Percentiles rank a stretch among this genome's conserved stretches.
Evolutionary conservation across 2,329 filamentous ascomycete genomes (phyloP).

Genomic region (Verticillium nonalfalfae): DNA sequence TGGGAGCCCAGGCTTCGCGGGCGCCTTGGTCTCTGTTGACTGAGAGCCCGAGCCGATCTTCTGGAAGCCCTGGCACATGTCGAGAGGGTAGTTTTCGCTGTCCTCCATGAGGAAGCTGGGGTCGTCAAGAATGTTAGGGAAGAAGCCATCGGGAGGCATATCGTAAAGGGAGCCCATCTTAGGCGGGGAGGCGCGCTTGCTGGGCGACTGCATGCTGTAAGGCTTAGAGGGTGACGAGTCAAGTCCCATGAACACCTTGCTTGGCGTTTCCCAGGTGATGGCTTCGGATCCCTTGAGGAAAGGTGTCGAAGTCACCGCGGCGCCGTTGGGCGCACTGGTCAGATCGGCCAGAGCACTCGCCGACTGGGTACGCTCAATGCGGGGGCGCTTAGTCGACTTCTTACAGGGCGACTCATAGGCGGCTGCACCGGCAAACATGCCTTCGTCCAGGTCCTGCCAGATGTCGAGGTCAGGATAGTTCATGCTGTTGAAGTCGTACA

Average conservation of each 20-base stretch:
- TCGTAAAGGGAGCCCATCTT: slow-evolving; percentile 33
- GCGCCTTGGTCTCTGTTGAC: slow-evolving; percentile 18
- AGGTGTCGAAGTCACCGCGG: slow-evolving; percentile 40
- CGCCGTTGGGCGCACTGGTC: slow-evolving; percentile 19
- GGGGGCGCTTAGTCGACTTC: slow-evolving; percentile 51
- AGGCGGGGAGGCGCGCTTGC: slow-evolving; percentile 38
- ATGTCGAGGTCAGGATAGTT: slow-evolving; percentile 54
- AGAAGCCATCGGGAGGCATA: slow-evolving; percentile 30
- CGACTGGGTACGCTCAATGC: slow-evolving; percentile 58
- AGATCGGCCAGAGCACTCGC: slow-evolving; percentile 56
- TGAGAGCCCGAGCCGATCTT: slow-evolving; percentile 56
- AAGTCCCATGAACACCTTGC: slow-evolving; percentile 49
- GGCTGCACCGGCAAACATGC: slow-evolving; percentile 16
- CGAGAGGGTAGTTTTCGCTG: slow-evolving; percentile 53
- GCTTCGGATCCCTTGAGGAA: slow-evolving; percentile 39
- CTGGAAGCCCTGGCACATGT: slow-evolving; percentile 70
- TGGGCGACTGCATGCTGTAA: slow-evolving; percentile 10
- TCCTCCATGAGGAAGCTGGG: slow-evolving; percentile 53
- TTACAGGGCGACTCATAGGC: slow-evolving; percentile 61
- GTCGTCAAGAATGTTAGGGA: slow-evolving; percentile 32
- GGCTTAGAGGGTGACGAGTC: slow-evolving; percentile 48
- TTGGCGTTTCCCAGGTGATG: slow-evolving; percentile 46
- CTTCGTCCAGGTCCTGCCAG: slow-evolving; percentile 41
- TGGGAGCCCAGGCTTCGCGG: slow-evolving; percentile 25
- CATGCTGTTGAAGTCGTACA: slow-evolving; percentile 32